These are phyloP conservation scores for Nicotiana rustica DNA, from an alignment of 305 asterid species.

Conservation along the genomic window DNA sequence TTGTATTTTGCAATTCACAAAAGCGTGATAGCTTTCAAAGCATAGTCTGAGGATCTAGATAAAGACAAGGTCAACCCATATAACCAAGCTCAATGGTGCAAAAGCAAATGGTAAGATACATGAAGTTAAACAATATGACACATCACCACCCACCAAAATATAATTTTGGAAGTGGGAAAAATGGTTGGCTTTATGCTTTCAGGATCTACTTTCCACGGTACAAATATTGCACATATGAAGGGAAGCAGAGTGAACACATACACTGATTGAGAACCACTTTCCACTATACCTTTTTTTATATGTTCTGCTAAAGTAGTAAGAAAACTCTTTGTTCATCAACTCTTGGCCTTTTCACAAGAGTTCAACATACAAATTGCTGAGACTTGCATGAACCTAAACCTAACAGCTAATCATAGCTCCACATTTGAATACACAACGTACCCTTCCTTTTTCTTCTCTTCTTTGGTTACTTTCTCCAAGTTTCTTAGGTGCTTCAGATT, in stretches of 20 bases:
- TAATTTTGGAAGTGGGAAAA: no score
- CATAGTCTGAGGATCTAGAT: background rate
- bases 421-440: background rate
- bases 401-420: background rate
- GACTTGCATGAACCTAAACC: slow-evolving; percentile 21
- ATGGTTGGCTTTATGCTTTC: no score
- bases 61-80: background rate
- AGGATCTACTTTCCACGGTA: background rate
- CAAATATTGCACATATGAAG: background rate
- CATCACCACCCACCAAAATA: background rate
- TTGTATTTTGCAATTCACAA: background rate
- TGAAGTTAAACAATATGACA: background rate
- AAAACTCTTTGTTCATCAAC: background rate
- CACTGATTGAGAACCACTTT: background rate
- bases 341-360: slow-evolving; percentile 3
- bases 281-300: background rate
- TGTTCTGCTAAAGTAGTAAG: background rate
- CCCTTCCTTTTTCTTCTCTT: background rate
- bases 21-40: background rate
- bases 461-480: background rate
- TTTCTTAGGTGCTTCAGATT: background rate
- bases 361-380: background rate
- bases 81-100: slow-evolving; percentile 10
- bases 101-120: background rate
- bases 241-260: background rate